A percentile compares a stretch with the other conserved stretches of the same genome.
These are phyloP conservation scores for Gloeopeniophorella convolvens DNA, from an alignment of 768 basidiomycete species.

Conservation along the genomic window DNA sequence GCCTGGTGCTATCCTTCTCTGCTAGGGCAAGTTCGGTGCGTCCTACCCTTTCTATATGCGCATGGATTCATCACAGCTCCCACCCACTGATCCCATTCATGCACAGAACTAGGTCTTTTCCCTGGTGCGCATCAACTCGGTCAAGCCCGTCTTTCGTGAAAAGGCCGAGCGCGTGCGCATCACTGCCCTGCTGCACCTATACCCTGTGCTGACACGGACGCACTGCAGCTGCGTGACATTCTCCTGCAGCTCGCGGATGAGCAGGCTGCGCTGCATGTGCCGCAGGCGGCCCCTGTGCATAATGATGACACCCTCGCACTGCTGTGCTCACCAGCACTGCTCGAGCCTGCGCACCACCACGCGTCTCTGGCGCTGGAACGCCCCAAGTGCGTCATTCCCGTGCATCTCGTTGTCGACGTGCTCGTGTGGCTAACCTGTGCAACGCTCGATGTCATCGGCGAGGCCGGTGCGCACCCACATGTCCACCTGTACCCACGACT, in stretches of 20 bases:
- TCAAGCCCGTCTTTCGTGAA: slow-evolving; percentile 49
- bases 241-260: slow-evolving; percentile 29
- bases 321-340: slow-evolving; percentile 10
- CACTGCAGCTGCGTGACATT: slow-evolving; percentile 44
- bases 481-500: neutral
- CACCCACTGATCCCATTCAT: no score
- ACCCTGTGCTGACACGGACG: no score
- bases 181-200: neutral
- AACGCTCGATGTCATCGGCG: no score
- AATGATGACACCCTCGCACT: slow-evolving; percentile 13
- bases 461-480: slow-evolving; percentile 31
- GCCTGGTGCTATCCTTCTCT: no score
- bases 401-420: slow-evolving; percentile 42
- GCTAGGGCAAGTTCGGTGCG: no score
- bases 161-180: slow-evolving; percentile 43
- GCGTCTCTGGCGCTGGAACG: neutral
- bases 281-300: neutral
- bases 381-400: slow-evolving; percentile 6
- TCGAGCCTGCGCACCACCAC: slow-evolving; percentile 9
- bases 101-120: no score
- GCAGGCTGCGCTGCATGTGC: neutral
- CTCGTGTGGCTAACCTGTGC: slow-evolving; percentile 56
- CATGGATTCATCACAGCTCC: no score
- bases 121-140: slow-evolving; percentile 38
- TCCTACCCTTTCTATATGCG: no score